Percentiles rank a stretch among this genome's conserved stretches.
Conservation (phyloP, 768 basidiomycete species). For the Xerocomellus dryophilus region DNA sequence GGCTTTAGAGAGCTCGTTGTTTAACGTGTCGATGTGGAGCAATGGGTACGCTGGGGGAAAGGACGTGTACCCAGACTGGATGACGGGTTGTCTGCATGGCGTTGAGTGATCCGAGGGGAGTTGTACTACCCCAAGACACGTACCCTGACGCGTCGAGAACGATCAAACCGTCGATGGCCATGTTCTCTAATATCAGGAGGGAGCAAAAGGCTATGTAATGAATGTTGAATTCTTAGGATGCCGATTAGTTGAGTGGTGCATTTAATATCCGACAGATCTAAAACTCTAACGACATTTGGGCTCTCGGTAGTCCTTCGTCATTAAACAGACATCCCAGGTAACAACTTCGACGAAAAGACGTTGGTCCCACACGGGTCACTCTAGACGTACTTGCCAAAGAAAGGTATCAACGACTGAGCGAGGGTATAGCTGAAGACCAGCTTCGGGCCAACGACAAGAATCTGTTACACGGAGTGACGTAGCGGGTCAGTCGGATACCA, state of each 20-base stretch:
- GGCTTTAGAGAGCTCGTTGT: slow-evolving; percentile 63
- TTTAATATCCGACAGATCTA: slow-evolving; percentile 12
- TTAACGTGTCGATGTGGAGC: slow-evolving; percentile 82
- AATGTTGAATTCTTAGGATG: neutral
- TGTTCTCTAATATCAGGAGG: slow-evolving; percentile 23
- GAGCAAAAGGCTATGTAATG: neutral
- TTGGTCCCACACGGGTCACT: neutral
- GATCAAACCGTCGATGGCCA: slow-evolving; percentile 82
- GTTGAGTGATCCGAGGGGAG: slow-evolving; percentile 1
- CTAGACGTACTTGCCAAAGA: slow-evolving; percentile 83
- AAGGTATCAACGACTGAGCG: slow-evolving; percentile 92
- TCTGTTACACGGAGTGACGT: slow-evolving; percentile 41
- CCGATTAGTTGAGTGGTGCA: neutral
- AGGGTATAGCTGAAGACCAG: slow-evolving; percentile 98
- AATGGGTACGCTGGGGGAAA: slow-evolving; percentile 75
- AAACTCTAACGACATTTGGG: slow-evolving; percentile 5
- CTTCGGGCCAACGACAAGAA: slow-evolving; percentile 95
- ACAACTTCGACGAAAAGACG: neutral
- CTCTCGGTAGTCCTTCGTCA: neutral
- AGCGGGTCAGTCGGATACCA: slow-evolving; percentile 7
- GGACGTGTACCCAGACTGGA: slow-evolving; percentile 86
- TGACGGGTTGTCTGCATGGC: slow-evolving; percentile 63
- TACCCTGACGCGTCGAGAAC: slow-evolving; percentile 74
- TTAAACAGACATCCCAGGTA: neutral
- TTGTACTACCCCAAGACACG: slow-evolving; percentile 26